Base-by-base conservation (phyloP, 2,329 filamentous ascomycete genomes). In the Epichloe festucae region DNA sequence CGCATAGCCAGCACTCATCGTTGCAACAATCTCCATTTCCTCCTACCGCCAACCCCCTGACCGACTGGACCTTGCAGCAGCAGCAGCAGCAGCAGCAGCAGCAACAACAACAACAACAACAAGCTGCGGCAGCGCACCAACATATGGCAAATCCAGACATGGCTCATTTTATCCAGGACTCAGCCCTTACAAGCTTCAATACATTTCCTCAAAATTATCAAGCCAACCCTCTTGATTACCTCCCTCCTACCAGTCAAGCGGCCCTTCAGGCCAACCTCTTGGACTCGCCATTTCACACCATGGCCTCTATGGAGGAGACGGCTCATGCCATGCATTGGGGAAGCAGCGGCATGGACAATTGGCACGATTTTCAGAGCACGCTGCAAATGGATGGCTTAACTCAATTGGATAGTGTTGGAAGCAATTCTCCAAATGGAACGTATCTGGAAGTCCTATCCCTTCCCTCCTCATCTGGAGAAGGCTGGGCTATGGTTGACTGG, bases 401-500 rank as follows among this genome's bases (percentile, higher is more conserved):
- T 34, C 65, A 67, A 35, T 58, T 71, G 36, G 67, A 65, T 23
- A 72, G 68, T 48, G 70, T 72, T 39, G 71, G 71, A 49, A 73
- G 71, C 62, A 70, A 69, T 52, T 73, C 70, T 11, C 70, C 70
- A 19, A 73, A 70, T 2, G 68, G 69, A 44, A 72, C 78, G 54
- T 90, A 88, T 66, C 73, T 95, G 46, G 90, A 96, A 67, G 87
- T 95, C 36, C 73, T 91, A 48, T 96, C 91, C 6, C 73, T 95
- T 43, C 78, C 80, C 23, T 84, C 82, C 52, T 89, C 89, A 57
- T 87, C 86, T 62, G 89, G 94, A 60, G 87, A 90, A 59, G 87
- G 88, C 53, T 97, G 90, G 90, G 82, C 81, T 48, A 79, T 86
- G 58, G 82, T 96, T 52, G 87, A 93, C 57, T 79, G 81, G 64